A percentile compares a stretch with the other conserved stretches of the same genome.
Evolutionary conservation across 2,329 filamentous ascomycete species (phyloP).

Genomic region (Xylaria sp.): DNA sequence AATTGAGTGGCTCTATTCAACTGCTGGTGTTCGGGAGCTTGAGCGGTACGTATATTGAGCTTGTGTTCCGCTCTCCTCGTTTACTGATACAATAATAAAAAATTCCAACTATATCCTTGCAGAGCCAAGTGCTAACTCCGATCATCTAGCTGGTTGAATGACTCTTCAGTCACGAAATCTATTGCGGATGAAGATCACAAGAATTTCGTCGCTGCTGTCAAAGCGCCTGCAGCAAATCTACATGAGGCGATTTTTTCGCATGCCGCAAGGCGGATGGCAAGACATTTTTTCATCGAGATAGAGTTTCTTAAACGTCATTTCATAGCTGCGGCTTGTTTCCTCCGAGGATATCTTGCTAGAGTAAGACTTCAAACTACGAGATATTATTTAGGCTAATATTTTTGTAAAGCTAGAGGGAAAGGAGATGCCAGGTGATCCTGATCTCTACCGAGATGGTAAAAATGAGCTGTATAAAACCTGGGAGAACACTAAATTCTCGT

Average conservation of each 20-base stretch:
- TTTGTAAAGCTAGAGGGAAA: constrained; percentile 42
- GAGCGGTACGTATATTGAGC: constrained; percentile 35
- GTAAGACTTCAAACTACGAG: constrained; percentile 38
- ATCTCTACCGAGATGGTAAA: constrained; percentile 33
- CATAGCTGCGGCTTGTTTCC: constrained; percentile 43
- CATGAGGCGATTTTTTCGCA: constrained; percentile 42
- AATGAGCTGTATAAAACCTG: constrained; percentile 33
- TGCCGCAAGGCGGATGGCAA: constrained; percentile 46
- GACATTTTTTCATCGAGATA: constrained; percentile 46
- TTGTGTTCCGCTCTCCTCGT: not conserved
- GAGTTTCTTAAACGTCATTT: constrained; percentile 49
- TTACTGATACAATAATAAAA: not conserved
- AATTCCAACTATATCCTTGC: not conserved
- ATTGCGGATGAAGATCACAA: constrained; percentile 37
- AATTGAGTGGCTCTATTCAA: constrained; percentile 49
- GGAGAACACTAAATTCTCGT: constrained; percentile 40
- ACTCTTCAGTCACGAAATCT: constrained; percentile 45
- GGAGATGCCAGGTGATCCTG: constrained; percentile 42
- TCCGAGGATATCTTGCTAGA: constrained; percentile 47
- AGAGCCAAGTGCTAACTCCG: constrained; percentile 10
- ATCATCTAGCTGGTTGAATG: constrained; percentile 43
- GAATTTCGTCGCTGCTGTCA: constrained; percentile 41
- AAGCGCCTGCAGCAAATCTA: constrained; percentile 39
- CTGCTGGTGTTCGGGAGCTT: constrained; percentile 43
- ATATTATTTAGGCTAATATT: constrained; percentile 32